A percentile compares a stretch with the other conserved stretches of the same genome.
Evolutionary conservation across 2,329 filamentous ascomycete genomes (phyloP).

Genomic region (Scedosporium apiospermum): DNA sequence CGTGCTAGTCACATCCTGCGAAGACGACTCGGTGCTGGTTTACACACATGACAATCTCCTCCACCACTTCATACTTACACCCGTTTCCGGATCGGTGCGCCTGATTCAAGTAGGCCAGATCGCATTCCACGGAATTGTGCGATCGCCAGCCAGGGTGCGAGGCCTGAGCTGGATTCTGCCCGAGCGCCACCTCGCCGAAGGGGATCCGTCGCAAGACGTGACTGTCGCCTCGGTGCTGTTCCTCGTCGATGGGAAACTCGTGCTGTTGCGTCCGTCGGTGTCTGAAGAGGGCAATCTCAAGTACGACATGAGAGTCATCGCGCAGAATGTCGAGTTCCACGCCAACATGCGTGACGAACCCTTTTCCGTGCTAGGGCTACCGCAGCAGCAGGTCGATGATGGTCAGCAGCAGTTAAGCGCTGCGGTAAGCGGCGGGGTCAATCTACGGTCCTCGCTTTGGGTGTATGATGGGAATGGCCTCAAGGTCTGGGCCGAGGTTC

Average conservation of each 20-base stretch:
- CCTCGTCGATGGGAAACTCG: slow-evolving; percentile 93
- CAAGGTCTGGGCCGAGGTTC: slow-evolving; percentile 80
- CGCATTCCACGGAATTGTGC: slow-evolving; percentile 90
- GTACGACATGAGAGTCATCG: slow-evolving; percentile 96
- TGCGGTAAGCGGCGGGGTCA: slow-evolving; percentile 9
- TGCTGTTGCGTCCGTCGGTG: slow-evolving; percentile 77
- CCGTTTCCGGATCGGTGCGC: slow-evolving; percentile 57
- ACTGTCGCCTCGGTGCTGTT: slow-evolving; percentile 88
- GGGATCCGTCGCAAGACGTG: slow-evolving; percentile 92
- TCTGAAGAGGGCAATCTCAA: slow-evolving; percentile 79
- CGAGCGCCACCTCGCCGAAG: slow-evolving; percentile 77
- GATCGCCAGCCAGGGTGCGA: slow-evolving; percentile 84
- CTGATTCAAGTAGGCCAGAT: slow-evolving; percentile 96
- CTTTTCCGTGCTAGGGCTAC: slow-evolving; percentile 17
- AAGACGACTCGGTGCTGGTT: slow-evolving; percentile 87
- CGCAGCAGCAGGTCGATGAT: slow-evolving; percentile 1
- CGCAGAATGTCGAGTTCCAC: slow-evolving; percentile 94
- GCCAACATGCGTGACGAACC: slow-evolving; percentile 83
- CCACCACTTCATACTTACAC: slow-evolving; percentile 86
- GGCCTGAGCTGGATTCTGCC: slow-evolving; percentile 94
- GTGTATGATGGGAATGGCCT: slow-evolving; percentile 83
- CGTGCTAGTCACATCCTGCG: slow-evolving; percentile 81
- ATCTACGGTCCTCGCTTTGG: slow-evolving; percentile 80
- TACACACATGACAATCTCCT: slow-evolving; percentile 96
- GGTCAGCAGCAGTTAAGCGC: not conserved